A percentile compares a stretch with the other conserved stretches of the same genome.
phyloP scores from a whole-genome alignment of 768 basidiomycete species.

The Suillus hirtellus region DNA sequence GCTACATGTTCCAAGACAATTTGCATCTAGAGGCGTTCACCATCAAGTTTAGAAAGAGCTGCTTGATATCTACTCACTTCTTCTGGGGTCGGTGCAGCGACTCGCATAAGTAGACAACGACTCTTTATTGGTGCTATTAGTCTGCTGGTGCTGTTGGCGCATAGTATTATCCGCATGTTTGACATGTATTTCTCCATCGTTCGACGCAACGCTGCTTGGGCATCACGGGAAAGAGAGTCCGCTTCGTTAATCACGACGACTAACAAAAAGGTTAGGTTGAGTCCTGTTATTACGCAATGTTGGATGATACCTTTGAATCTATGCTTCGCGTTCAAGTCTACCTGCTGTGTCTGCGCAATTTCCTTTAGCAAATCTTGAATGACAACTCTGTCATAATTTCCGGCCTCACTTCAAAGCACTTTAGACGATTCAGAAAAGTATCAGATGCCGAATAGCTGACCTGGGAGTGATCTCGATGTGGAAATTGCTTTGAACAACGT shows the following conservation, averaged over 20 bases:
- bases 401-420: slow-evolving; percentile 72
- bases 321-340: slow-evolving; percentile 93
- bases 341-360: slow-evolving; percentile 98
- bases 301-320: slow-evolving; percentile 84
- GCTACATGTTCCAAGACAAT: slow-evolving; percentile 79
- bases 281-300: neutral
- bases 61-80: slow-evolving; percentile 54
- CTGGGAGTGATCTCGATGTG: slow-evolving; percentile 98
- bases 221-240: slow-evolving; percentile 91
- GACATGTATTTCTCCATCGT: slow-evolving; percentile 99
- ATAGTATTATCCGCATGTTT: slow-evolving; percentile 95
- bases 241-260: slow-evolving; percentile 99
- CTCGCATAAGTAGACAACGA: slow-evolving; percentile 90
- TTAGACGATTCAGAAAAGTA: slow-evolving; percentile 4
- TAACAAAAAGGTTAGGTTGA: slow-evolving; percentile 29
- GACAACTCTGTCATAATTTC: slow-evolving; percentile 91
- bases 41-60: slow-evolving; percentile 9
- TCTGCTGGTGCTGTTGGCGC: slow-evolving; percentile 92
- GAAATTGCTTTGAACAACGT: slow-evolving; percentile 96
- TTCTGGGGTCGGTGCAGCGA: slow-evolving; percentile 78
- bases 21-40: slow-evolving; percentile 61
- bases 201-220: slow-evolving; percentile 92
- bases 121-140: slow-evolving; percentile 97
- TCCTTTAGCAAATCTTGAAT: slow-evolving; percentile 98
- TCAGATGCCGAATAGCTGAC: slow-evolving; percentile 41